Conservation (phyloP, 2,329 filamentous ascomycete genomes). For the Claviceps sp. region DNA sequence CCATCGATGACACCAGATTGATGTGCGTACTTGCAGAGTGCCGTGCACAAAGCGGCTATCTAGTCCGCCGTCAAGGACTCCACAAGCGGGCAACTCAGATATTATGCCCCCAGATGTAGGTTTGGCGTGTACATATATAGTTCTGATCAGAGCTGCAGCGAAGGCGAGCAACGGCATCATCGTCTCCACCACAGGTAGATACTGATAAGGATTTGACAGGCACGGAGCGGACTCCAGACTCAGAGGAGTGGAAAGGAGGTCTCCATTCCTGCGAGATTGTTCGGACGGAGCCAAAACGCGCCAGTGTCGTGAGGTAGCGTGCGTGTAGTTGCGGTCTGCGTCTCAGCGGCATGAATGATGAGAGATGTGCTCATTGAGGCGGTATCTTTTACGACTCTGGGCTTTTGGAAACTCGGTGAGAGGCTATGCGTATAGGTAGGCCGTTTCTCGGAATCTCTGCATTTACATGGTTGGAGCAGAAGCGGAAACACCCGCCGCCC, state of each 20-base stretch:
- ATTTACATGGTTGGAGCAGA: no score
- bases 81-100: slow-evolving; percentile 4
- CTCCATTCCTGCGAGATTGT: slow-evolving; percentile 20
- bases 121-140: slow-evolving; percentile 3
- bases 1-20: no score
- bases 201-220: not conserved
- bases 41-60: no score
- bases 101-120: not conserved
- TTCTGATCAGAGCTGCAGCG: slow-evolving; percentile 4
- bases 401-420: no score
- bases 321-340: slow-evolving; percentile 10
- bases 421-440: no score
- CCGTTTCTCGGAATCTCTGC: no score
- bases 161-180: slow-evolving; percentile 5
- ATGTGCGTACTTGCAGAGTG: no score
- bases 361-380: slow-evolving; percentile 4
- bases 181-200: not conserved
- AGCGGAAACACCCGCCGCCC: no score
- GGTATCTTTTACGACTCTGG: slow-evolving; percentile 2
- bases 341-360: not conserved
- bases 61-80: slow-evolving; percentile 11
- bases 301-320: slow-evolving; percentile 17
- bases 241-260: slow-evolving; percentile 1
- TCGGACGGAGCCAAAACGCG: slow-evolving; percentile 17
- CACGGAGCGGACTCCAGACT: not conserved